A percentile compares a stretch with the other conserved stretches of the same genome.
Conservation (phyloP, 2,329 filamentous ascomycete species). For the Chaetomium olivaceum region DNA sequence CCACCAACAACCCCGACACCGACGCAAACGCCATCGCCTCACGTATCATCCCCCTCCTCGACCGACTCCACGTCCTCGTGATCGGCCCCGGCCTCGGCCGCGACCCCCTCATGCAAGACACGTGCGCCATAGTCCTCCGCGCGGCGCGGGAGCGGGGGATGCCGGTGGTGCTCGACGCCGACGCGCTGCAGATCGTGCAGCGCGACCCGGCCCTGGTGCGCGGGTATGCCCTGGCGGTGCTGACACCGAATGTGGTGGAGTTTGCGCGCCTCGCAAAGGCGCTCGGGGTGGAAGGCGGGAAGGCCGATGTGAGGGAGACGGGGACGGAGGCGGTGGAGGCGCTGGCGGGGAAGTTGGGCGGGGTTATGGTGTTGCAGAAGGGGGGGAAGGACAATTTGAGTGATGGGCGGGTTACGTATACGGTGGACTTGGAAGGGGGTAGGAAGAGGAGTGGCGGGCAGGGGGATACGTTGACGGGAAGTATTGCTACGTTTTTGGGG, state of each 20-base stretch:
- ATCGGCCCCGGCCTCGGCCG: constrained; percentile 90
- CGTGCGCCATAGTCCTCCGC: constrained; percentile 73
- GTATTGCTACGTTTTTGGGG: constrained; percentile 81
- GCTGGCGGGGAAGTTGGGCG: constrained; percentile 74
- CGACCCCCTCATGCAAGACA: constrained; percentile 86
- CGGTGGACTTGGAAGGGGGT: constrained; percentile 77
- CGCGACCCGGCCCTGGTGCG: constrained; percentile 72
- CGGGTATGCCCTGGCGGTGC: constrained; percentile 79
- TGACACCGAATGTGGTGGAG: constrained; percentile 95
- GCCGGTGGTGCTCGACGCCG: constrained; percentile 87
- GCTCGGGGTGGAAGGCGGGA: constrained; percentile 62
- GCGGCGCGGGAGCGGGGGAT: constrained; percentile 72
- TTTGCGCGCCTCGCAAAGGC: constrained; percentile 80
- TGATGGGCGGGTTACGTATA: constrained; percentile 72
- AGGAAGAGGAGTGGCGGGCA: constrained; percentile 91
- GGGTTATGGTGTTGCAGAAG: constrained; percentile 91
- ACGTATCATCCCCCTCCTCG: constrained; percentile 75
- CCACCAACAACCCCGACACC: constrained; percentile 32
- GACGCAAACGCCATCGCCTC: constrained; percentile 56
- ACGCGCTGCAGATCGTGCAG: constrained; percentile 79
- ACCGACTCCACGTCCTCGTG: constrained; percentile 87
- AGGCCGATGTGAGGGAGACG: constrained; percentile 40
- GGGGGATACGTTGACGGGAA: constrained; percentile 91
- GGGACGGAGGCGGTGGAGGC: constrained; percentile 57
- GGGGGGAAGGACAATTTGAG: constrained; percentile 79